Base-by-base conservation (phyloP, 83 land plant genomes). In the Picea mariana region DNA sequence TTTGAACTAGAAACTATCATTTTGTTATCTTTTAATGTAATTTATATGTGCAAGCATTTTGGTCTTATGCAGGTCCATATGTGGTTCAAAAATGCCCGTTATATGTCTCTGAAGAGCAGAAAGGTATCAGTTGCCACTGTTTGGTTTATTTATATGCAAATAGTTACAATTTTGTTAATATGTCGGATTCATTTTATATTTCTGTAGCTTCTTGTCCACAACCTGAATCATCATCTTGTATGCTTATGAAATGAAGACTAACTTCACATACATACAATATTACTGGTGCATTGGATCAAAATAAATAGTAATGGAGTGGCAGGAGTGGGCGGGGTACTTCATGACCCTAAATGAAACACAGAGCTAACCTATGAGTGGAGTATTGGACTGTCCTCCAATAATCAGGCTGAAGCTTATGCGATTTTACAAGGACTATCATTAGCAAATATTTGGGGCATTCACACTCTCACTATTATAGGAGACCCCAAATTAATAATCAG, bases 41-140 rank as follows among this genome's bases (percentile, higher is more conserved):
- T 61, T 79, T 23, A n/a, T 76, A 31, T 31, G 17, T 58, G 62
- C 40, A 15, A 23, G 7, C 23, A 2, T 64, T 65, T 20, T 64
- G 17, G 2, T 61, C 26, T 63, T 64, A 38, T 84, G 21, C 86
- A 92, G 94, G 90, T 92, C 16, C 86, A 79, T 84, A 92, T 88
- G 84, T 92, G 94, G 94, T 92, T 92, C 83, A 92, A 89, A 76
- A 92, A 92, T 84, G 90, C 94, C 5, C 84, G 92, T 13, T 92
- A 92, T 68, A 52, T 82, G n/a, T 87, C 94, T 59, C 90, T 92
- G 8, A 92, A 83, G 86, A 68, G 55, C 3, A 85, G 92, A 87
- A 92, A 90, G 94, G 94, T 89, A 26, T 67, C 9, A 0, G 6
- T 24, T 77, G 38, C 55, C 1, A 24, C 15, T 6, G 16, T 15